A percentile compares a stretch with the other conserved stretches of the same genome.
These are phyloP conservation scores for Sporothrix inflata DNA, from an alignment of 2,329 filamentous ascomycete species.

Conservation along the genomic window DNA sequence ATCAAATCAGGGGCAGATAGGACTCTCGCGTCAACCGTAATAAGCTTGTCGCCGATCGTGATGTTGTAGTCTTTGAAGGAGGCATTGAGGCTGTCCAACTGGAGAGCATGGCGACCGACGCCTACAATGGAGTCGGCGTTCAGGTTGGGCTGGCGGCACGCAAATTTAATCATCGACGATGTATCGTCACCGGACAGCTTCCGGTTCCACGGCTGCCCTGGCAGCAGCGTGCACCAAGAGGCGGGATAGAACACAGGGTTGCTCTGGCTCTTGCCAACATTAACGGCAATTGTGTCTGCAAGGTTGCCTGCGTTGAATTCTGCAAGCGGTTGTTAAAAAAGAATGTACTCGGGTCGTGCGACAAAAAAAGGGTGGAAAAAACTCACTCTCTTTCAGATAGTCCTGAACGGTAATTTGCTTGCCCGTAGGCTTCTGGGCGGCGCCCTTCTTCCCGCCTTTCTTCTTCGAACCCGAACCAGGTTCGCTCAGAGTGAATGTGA, in stretches of 20 bases:
- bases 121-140: slow-evolving; percentile 70
- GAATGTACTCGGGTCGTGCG: not conserved
- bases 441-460: slow-evolving; percentile 4
- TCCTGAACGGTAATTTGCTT: slow-evolving; percentile 5
- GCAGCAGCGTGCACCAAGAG: slow-evolving; percentile 65
- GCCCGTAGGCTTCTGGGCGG: slow-evolving; percentile 14
- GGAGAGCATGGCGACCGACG: slow-evolving; percentile 60
- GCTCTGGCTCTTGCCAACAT: slow-evolving; percentile 59
- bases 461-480: slow-evolving; percentile 21
- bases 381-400: slow-evolving; percentile 31
- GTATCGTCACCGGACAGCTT: slow-evolving; percentile 66
- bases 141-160: slow-evolving; percentile 65
- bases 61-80: slow-evolving; percentile 65
- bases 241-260: slow-evolving; percentile 68
- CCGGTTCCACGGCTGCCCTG: slow-evolving; percentile 65
- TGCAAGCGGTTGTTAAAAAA: not conserved
- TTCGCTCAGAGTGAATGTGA: slow-evolving; percentile 17
- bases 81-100: slow-evolving; percentile 53
- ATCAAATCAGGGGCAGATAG: slow-evolving; percentile 62
- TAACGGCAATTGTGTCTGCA: slow-evolving; percentile 56
- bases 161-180: slow-evolving; percentile 70
- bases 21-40: slow-evolving; percentile 74
- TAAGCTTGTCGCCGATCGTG: slow-evolving; percentile 60
- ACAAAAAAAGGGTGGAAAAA: too few species aligned
- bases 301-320: slow-evolving; percentile 11